Percentiles rank a stretch among this genome's conserved stretches.
These are phyloP conservation scores for Malassezia vespertilionis DNA, from an alignment of 1,284 basidiomycete genomes.

Conservation along the genomic window DNA sequence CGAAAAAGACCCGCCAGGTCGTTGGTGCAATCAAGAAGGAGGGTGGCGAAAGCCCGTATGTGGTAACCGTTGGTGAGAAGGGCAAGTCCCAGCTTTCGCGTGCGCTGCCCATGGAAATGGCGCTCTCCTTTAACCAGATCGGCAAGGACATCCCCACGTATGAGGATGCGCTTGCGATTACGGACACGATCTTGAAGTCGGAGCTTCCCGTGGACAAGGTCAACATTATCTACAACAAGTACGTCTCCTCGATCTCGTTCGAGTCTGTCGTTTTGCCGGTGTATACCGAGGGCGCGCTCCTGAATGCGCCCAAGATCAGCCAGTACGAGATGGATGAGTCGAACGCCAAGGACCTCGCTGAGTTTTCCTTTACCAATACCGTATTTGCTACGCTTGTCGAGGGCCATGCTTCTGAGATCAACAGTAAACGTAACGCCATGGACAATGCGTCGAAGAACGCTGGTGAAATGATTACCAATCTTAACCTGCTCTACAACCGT, in stretches of 20 bases:
- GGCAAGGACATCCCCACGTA: constrained; percentile 95
- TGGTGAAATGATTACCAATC: constrained; percentile 49
- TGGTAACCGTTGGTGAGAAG: constrained; percentile 79
- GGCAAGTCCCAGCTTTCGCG: constrained; percentile 83
- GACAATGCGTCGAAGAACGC: constrained; percentile 99
- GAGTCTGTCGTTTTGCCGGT: constrained; percentile 68
- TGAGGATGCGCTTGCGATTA: constrained; percentile 82
- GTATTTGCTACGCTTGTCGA: constrained; percentile 90
- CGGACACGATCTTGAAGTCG: constrained; percentile 80
- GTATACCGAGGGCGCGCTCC: constrained; percentile 41
- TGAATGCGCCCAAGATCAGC: constrained; percentile 54
- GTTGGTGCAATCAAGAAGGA: constrained; percentile 51
- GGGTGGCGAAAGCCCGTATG: constrained; percentile 47
- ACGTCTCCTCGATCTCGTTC: constrained; percentile 85
- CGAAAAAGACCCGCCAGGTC: constrained; percentile 71
- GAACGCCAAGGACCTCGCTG: constrained; percentile 80
- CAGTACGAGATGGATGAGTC: constrained; percentile 53
- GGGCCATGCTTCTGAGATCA: constrained; percentile 88
- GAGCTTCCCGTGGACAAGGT: constrained; percentile 75
- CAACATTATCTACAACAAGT: constrained; percentile 87
- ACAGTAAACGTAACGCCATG: constrained; percentile 79
- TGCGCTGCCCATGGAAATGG: constrained; percentile 58
- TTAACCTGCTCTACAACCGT: constrained; percentile 63
- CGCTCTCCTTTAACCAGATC: constrained; percentile 90
- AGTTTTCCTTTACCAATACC: constrained; percentile 93